Evolutionary conservation across 345 rosid genomes (phyloP).

Genomic region (Melastoma malabathricum): DNA sequence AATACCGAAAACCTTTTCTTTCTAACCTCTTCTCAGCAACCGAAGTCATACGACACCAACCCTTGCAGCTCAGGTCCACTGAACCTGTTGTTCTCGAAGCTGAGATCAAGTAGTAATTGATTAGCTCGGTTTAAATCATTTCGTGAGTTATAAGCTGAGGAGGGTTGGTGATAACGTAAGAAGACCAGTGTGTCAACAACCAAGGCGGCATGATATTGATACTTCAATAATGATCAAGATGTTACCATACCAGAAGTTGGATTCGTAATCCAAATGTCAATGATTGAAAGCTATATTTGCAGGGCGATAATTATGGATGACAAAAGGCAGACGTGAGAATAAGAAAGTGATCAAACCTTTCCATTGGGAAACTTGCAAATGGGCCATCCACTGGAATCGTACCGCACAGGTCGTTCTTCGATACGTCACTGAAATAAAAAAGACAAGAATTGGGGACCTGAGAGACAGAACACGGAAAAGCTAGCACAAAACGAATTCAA

Average conservation of each 20-base stretch:
- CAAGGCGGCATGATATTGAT: too few species aligned
- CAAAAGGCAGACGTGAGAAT: not conserved
- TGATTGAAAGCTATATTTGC: too few species aligned
- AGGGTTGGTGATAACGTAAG: not conserved
- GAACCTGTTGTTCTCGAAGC: constrained; percentile 42
- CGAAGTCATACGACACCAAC: constrained; percentile 51
- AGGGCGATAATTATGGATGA: not conserved
- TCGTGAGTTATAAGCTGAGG: not conserved
- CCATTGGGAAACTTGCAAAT: constrained; percentile 37
- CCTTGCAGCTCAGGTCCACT: constrained; percentile 71
- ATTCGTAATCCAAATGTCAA: too few species aligned
- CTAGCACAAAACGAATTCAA: too few species aligned
- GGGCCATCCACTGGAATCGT: constrained; percentile 71
- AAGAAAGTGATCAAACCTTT: constrained; percentile 24
- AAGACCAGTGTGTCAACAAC: too few species aligned
- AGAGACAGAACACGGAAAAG: not conserved
- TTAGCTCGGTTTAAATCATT: not conserved
- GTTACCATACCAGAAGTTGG: too few species aligned
- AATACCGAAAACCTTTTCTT: too few species aligned
- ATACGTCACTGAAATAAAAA: constrained; percentile 39
- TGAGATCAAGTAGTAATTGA: constrained; percentile 11
- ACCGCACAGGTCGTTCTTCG: constrained; percentile 56
- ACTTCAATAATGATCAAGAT: too few species aligned
- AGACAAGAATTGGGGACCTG: not conserved
- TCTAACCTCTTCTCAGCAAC: constrained; percentile 29